phyloP scores from a whole-genome alignment of 495 filamentous ascomycete genomes.

The Aspergillus steynii region DNA sequence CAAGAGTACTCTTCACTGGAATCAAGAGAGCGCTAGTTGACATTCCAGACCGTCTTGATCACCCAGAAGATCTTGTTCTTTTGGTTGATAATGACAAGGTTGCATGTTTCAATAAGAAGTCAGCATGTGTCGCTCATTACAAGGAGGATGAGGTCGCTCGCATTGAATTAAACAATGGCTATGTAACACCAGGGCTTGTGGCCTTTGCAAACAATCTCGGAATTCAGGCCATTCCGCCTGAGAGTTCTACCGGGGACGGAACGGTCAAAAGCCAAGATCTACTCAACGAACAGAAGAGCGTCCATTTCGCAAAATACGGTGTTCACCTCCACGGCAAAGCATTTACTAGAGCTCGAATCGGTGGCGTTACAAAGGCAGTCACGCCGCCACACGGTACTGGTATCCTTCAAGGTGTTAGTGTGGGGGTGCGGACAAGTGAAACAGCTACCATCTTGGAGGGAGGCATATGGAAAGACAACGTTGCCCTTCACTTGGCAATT shows the following conservation, averaged over 20 bases:
- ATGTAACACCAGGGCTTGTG: slow-evolving; percentile 56
- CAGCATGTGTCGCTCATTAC: background rate
- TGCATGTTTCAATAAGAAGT: background rate
- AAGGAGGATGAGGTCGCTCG: slow-evolving; percentile 26
- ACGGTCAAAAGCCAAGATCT: background rate
- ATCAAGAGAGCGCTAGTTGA: background rate
- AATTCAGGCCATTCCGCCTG: slow-evolving; percentile 56
- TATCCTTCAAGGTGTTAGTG: slow-evolving; percentile 46
- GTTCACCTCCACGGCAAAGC: slow-evolving; percentile 46
- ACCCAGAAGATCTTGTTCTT: background rate
- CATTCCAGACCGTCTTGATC: background rate
- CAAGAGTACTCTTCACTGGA: slow-evolving; percentile 3
- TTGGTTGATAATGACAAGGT: background rate
- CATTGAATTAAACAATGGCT: slow-evolving; percentile 53
- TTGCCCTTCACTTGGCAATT: slow-evolving; percentile 44
- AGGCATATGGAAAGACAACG: slow-evolving; percentile 40
- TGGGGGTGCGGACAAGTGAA: slow-evolving; percentile 42
- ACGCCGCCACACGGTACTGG: slow-evolving; percentile 38
- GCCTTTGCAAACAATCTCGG: slow-evolving; percentile 54
- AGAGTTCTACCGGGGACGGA: slow-evolving; percentile 49
- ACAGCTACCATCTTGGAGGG: slow-evolving; percentile 39
- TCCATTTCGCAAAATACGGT: slow-evolving; percentile 50
- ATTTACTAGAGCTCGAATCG: slow-evolving; percentile 42
- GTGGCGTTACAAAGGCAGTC: slow-evolving; percentile 52
- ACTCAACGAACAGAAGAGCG: slow-evolving; percentile 24